These are phyloP conservation scores for Geopyxis carbonaria DNA, from an alignment of 495 filamentous ascomycete genomes.

Conservation along the genomic window DNA sequence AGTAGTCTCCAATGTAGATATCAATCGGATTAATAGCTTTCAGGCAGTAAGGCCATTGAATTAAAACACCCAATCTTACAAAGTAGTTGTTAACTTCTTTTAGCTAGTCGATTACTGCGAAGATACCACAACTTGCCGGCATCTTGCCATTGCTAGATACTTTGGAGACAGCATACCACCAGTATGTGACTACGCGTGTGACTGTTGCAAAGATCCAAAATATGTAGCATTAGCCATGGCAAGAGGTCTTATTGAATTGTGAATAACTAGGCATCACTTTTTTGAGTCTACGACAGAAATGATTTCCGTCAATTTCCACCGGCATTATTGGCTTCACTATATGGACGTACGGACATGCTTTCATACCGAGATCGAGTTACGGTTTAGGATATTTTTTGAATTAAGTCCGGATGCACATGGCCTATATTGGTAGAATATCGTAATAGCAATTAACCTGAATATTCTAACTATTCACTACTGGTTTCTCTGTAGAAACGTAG, in stretches of 20 bases:
- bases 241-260: no score
- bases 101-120: slow-evolving; percentile 70
- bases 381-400: no score
- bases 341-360: no score
- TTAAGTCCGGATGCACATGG: no score
- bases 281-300: no score
- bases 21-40: slow-evolving; percentile 30
- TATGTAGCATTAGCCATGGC: no score
- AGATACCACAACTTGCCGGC: slow-evolving; percentile 51
- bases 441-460: no score
- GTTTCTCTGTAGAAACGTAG: slow-evolving; percentile 88
- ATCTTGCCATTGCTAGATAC: slow-evolving; percentile 58
- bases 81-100: slow-evolving; percentile 28
- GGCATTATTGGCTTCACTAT: no score
- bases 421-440: no score
- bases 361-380: no score
- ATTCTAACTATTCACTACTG: slow-evolving; percentile 52
- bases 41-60: slow-evolving; percentile 12
- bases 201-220: slow-evolving; percentile 63
- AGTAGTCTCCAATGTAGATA: slow-evolving; percentile 18
- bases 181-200: slow-evolving; percentile 70
- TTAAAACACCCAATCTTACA: background rate
- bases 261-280: no score
- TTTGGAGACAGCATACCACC: slow-evolving; percentile 53
- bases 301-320: no score